phyloP scores from a whole-genome alignment of 2,329 filamentous ascomycete genomes.

The Trichoderma citrinoviride region DNA sequence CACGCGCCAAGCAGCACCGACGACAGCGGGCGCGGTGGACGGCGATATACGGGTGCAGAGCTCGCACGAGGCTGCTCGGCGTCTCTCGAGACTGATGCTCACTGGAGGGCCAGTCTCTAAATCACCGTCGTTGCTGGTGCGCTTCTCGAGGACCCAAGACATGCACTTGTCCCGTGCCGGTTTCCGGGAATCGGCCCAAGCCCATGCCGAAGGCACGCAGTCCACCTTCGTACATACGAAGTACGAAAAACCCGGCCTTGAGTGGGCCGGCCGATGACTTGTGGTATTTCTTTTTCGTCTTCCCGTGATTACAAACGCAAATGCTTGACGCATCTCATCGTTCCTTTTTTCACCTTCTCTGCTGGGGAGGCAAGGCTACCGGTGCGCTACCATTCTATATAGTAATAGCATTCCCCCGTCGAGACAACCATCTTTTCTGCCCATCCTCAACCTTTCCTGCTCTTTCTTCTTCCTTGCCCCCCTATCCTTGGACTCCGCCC shows the following conservation, averaged over 20 bases:
- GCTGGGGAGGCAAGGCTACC: background rate
- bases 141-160: background rate
- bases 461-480: background rate
- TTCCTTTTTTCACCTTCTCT: slow-evolving; percentile 3
- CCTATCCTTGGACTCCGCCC: background rate
- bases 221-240: slow-evolving; percentile 20
- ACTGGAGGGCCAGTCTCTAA: background rate
- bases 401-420: background rate
- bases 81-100: background rate
- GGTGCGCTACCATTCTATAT: slow-evolving; percentile 10
- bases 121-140: background rate
- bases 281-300: background rate
- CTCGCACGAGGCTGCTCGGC: background rate
- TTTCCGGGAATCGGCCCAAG: slow-evolving; percentile 13
- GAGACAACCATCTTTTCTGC: background rate
- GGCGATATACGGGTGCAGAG: slow-evolving; percentile 12
- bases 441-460: background rate
- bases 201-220: slow-evolving; percentile 3
- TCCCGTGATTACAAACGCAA: background rate
- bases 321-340: slow-evolving; percentile 1
- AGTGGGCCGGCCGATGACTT: slow-evolving; percentile 15
- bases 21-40: background rate
- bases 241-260: background rate
- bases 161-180: slow-evolving; percentile 15
- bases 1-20: background rate